These are phyloP conservation scores for Globisporangium recalcitrans DNA, from an alignment of 352 stramenopile species.

Conservation along the genomic window DNA sequence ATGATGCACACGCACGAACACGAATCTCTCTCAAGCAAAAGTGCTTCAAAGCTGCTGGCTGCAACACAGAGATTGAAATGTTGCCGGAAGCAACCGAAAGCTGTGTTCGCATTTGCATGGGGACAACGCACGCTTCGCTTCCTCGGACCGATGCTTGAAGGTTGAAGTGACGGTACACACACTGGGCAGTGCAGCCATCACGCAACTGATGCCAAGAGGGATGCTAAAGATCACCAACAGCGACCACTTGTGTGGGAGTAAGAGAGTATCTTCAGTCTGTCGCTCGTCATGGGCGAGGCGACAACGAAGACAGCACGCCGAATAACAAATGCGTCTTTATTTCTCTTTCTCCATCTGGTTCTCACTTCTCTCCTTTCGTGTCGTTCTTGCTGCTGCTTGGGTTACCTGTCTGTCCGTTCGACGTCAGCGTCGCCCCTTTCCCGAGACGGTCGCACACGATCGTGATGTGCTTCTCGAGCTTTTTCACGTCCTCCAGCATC, in stretches of 20 bases:
- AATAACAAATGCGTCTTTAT: not conserved
- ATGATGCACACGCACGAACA: not conserved
- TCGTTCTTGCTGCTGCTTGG: not conserved
- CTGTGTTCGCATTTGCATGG: not conserved
- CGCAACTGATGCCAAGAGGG: not conserved
- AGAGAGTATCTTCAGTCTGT: not conserved
- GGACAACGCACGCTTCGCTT: too few species aligned
- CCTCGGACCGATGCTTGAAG: not conserved
- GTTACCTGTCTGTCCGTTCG: not conserved
- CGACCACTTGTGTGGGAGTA: not conserved
- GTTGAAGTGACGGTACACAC: not conserved
- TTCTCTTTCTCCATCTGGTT: not conserved
- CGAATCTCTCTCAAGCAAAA: slow-evolving; percentile 3
- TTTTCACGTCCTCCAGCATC: slow-evolving; percentile 78
- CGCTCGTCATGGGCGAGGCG: not conserved
- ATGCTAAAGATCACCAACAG: too few species aligned
- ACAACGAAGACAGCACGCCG: not conserved
- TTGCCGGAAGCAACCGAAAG: too few species aligned
- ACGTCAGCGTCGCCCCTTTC: slow-evolving; percentile 59
- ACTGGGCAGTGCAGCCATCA: not conserved
- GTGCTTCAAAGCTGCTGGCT: too few species aligned
- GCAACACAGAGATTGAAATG: too few species aligned
- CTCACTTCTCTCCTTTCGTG: slow-evolving; percentile 4
- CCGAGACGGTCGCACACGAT: slow-evolving; percentile 86
- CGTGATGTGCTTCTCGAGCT: slow-evolving; percentile 89